Evolutionary conservation across 2,329 filamentous ascomycete species (phyloP).

Genomic region (Fusarium metavorans): DNA sequence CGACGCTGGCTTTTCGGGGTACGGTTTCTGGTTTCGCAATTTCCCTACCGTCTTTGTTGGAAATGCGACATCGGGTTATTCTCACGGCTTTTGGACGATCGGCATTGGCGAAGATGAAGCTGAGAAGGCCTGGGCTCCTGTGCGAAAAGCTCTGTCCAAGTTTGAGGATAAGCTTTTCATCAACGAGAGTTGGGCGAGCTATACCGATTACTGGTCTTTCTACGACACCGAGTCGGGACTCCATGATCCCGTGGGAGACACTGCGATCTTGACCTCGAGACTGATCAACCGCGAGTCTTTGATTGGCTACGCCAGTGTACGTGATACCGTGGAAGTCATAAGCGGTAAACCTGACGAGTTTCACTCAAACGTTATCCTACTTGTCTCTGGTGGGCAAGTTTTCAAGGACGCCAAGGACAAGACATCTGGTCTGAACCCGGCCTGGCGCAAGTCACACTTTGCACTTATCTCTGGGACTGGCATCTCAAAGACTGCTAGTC

Average conservation of each 20-base stretch:
- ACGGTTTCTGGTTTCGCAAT: constrained; percentile 33
- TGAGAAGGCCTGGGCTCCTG: constrained; percentile 13
- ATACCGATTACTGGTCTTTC: constrained; percentile 31
- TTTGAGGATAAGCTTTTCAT: constrained; percentile 27
- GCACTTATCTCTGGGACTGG: constrained; percentile 6
- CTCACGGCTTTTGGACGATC: constrained; percentile 24
- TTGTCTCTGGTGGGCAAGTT: constrained; percentile 23
- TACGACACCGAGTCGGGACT: constrained; percentile 20
- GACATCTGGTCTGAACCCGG: constrained; percentile 6
- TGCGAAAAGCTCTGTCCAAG: constrained; percentile 6
- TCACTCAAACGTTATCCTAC: constrained; percentile 22
- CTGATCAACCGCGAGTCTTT: constrained; percentile 19
- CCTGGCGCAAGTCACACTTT: constrained; percentile 26
- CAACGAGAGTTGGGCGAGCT: constrained; percentile 25
- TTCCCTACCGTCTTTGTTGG: constrained; percentile 14
- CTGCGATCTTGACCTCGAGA: constrained; percentile 15
- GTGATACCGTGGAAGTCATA: constrained; percentile 19
- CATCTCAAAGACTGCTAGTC: not conserved
- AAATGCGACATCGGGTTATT: constrained; percentile 27
- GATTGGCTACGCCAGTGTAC: not conserved
- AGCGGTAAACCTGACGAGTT: constrained; percentile 22
- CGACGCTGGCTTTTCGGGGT: constrained; percentile 30
- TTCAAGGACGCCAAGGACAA: constrained; percentile 26
- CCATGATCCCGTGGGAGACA: constrained; percentile 13
- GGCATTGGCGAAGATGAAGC: constrained; percentile 5